Conservation (phyloP, 148 eudicot genomes). For the Persicaria tinctoria region DNA sequence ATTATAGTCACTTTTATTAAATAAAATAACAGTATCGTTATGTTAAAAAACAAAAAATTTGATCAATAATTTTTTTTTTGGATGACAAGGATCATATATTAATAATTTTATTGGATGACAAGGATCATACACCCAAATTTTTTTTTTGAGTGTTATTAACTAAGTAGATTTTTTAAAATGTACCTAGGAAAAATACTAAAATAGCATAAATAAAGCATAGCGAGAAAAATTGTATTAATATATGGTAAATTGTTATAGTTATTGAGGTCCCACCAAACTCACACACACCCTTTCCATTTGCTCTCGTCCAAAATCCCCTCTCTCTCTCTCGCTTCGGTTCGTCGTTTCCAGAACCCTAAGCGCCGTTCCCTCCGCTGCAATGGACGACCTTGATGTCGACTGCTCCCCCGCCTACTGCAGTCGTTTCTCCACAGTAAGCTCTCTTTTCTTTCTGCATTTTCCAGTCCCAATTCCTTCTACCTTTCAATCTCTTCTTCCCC, state of each 20-base stretch:
- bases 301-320: slow-evolving; percentile 6
- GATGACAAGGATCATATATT: too few species aligned
- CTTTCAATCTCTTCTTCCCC: not conserved
- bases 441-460: not conserved
- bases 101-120: too few species aligned
- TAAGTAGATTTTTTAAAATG: too few species aligned
- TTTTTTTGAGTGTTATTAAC: too few species aligned
- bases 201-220: not conserved
- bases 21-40: too few species aligned
- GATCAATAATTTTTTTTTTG: too few species aligned
- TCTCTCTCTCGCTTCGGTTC: slow-evolving; percentile 1
- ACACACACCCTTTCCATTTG: not conserved
- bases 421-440: slow-evolving; percentile 6
- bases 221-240: not conserved
- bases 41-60: too few species aligned
- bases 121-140: too few species aligned
- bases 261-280: slow-evolving; percentile 2
- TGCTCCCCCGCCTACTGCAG: not conserved
- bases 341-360: slow-evolving; percentile 11
- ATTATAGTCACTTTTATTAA: too few species aligned
- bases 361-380: slow-evolving; percentile 8
- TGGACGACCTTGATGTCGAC: slow-evolving; percentile 8
- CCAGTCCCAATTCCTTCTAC: not conserved
- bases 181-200: too few species aligned
- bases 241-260: not conserved